A percentile compares a stretch with the other conserved stretches of the same genome.
phyloP scores from a whole-genome alignment of 2,329 filamentous ascomycete species.

The Teratosphaeriaceae sp. region DNA sequence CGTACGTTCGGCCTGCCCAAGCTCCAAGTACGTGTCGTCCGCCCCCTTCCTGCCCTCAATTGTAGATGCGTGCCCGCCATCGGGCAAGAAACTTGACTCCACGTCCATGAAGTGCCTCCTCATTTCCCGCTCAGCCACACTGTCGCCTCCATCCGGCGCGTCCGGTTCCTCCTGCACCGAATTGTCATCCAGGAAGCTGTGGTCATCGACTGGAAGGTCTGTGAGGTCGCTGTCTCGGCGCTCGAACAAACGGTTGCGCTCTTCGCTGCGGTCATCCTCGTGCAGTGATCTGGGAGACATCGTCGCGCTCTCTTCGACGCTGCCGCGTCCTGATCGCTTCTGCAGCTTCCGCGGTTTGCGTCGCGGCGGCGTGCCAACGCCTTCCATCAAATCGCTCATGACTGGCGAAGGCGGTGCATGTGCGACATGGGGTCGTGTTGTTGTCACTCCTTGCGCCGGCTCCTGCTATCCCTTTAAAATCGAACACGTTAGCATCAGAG shows the following conservation, averaged over 20 bases:
- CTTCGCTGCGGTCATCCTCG: conserved; percentile 3
- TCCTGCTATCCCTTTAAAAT: too few relatives aligned
- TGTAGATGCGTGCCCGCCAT: conserved; percentile 35
- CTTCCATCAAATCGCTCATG: conserved; percentile 3
- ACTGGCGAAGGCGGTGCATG: not conserved
- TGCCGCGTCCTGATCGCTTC: conserved; percentile 9
- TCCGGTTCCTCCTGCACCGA: conserved; percentile 10
- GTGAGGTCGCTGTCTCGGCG: conserved; percentile 28
- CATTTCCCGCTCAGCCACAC: conserved; percentile 53
- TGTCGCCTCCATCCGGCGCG: conserved; percentile 30
- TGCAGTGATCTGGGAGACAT: conserved; percentile 5
- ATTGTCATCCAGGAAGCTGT: conserved; percentile 31
- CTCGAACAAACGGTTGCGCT: conserved; percentile 8
- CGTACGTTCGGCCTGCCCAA: conserved; percentile 18
- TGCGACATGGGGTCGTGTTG: too few relatives aligned
- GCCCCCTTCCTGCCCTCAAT: conserved; percentile 25
- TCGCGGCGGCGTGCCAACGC: conserved; percentile 1
- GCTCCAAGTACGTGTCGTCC: conserved; percentile 41
- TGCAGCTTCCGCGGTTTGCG: conserved; percentile 16
- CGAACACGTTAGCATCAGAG: too few relatives aligned
- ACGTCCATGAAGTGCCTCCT: conserved; percentile 53
- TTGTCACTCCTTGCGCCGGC: too few relatives aligned
- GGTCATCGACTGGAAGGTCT: conserved; percentile 33
- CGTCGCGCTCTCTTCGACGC: conserved; percentile 10
- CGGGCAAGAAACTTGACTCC: conserved; percentile 57